Conservation (phyloP, 805 yeast genomes). For the Yarrowia yakushimensis region DNA sequence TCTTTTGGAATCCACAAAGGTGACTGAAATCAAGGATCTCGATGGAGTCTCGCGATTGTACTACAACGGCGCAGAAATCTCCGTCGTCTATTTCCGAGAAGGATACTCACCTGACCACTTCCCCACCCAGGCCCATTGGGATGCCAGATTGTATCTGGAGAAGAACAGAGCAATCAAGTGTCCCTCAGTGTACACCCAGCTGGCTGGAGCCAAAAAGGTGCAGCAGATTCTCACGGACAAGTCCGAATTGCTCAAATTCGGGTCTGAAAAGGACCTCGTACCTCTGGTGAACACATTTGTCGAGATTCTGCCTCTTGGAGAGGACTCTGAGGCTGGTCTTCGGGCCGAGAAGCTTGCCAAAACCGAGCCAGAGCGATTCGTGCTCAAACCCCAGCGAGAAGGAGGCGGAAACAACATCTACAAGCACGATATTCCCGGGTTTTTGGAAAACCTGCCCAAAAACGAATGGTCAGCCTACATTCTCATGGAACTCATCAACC, state of each 20-base stretch:
- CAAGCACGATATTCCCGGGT: slow-evolving; percentile 76
- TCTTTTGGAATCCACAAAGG: slow-evolving; percentile 52
- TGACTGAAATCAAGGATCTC: slow-evolving; percentile 43
- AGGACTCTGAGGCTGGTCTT: slow-evolving; percentile 52
- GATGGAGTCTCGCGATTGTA: slow-evolving; percentile 35
- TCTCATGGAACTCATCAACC: slow-evolving; percentile 87
- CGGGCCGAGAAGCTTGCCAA: slow-evolving; percentile 65
- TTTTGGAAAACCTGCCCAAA: slow-evolving; percentile 56
- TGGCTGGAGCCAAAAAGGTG: slow-evolving; percentile 89
- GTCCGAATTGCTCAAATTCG: slow-evolving; percentile 47
- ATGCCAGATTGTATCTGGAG: slow-evolving; percentile 68
- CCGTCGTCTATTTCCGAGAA: slow-evolving; percentile 85
- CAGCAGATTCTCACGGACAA: slow-evolving; percentile 79
- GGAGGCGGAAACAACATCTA: slow-evolving; percentile 98
- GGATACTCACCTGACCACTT: slow-evolving; percentile 88
- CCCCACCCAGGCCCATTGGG: slow-evolving; percentile 66
- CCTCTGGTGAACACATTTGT: slow-evolving; percentile 66
- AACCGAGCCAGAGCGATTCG: slow-evolving; percentile 65
- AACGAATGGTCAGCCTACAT: slow-evolving; percentile 86
- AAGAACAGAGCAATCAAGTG: slow-evolving; percentile 79
- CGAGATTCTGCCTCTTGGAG: slow-evolving; percentile 80
- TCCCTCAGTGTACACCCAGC: slow-evolving; percentile 83
- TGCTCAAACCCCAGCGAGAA: slow-evolving; percentile 95
- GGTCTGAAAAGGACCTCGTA: slow-evolving; percentile 37
- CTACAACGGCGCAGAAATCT: slow-evolving; percentile 58